Conservation (phyloP, 306 rosid species). For the cucumber (Cucumis sativus) region Cucumber_9930_V3 NC_026661.2:12445501-12446000, state of each 20-base stretch:
- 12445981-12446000: no score
- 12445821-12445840: not conserved
- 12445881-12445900: no score
- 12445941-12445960: no score
- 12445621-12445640: not conserved
- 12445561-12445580: not conserved
- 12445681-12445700: not conserved
- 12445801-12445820: not conserved
- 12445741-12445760: not conserved
- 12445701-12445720: not conserved
- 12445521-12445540: not conserved
- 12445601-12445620: not conserved
- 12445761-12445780: not conserved
- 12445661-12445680: not conserved
- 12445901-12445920: no score
- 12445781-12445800: not conserved
- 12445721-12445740: not conserved
- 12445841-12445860: not conserved
- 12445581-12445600: not conserved
- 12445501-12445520: slow-evolving; percentile 38
- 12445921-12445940: no score
- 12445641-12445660: not conserved
- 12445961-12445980: no score
- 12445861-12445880: not conserved
- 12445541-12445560: not conserved